Conservation (phyloP, 2,329 filamentous ascomycete species). For the Alternaria brassicicola region DNA sequence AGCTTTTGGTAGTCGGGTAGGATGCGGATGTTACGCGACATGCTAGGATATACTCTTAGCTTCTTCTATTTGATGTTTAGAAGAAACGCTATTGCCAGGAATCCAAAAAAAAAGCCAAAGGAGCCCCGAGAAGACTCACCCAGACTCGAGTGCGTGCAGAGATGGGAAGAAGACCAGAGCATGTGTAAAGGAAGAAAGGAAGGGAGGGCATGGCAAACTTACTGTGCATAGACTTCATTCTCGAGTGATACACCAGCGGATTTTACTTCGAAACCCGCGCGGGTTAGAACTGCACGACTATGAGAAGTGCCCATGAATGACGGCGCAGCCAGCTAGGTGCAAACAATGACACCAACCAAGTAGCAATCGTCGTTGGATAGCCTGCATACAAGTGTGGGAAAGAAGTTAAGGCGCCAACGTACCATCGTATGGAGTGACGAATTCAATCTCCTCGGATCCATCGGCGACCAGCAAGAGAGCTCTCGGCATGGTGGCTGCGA, state of each 20-base stretch:
- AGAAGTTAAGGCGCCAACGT: not conserved
- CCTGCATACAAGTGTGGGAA: not conserved
- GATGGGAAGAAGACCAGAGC: not conserved
- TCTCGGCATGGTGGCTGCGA: slow-evolving; percentile 33
- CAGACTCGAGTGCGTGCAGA: not conserved
- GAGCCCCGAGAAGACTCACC: too few species aligned
- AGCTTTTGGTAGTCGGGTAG: slow-evolving; percentile 42
- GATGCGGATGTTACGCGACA: slow-evolving; percentile 48
- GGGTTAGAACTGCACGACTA: slow-evolving; percentile 40
- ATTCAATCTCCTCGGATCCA: slow-evolving; percentile 51
- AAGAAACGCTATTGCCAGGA: not conserved
- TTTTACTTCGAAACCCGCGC: slow-evolving; percentile 47
- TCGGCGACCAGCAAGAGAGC: slow-evolving; percentile 49
- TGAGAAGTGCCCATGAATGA: not conserved
- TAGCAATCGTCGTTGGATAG: not conserved
- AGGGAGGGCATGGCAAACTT: slow-evolving; percentile 7
- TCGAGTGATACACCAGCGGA: slow-evolving; percentile 46
- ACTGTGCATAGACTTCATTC: slow-evolving; percentile 41
- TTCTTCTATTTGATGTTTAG: not conserved
- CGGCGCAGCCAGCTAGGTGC: too few species aligned
- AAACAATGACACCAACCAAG: too few species aligned
- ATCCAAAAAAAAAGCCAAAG: too few species aligned
- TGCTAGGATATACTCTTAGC: slow-evolving; percentile 23
- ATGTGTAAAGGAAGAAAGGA: not conserved
- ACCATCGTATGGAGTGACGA: slow-evolving; percentile 51